Evolutionary conservation across 2,329 filamentous ascomycete genomes (phyloP).

Genomic region (Dactylellina sp.): DNA sequence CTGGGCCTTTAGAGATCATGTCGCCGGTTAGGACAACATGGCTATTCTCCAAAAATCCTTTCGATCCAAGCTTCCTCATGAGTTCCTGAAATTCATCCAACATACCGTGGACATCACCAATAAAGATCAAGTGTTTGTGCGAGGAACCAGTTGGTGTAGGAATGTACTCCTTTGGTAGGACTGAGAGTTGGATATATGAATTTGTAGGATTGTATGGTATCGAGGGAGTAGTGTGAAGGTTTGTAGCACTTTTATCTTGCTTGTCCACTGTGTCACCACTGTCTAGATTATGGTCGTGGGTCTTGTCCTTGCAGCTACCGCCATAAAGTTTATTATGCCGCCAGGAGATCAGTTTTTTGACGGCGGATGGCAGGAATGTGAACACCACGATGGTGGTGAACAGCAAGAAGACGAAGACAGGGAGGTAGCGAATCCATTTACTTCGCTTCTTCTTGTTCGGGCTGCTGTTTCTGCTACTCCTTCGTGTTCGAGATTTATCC

Average conservation of each 20-base stretch:
- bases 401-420: conserved; percentile 27
- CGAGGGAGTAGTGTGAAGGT: conserved; percentile 21
- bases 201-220: conserved; percentile 27
- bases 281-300: background rate
- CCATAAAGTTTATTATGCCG: conserved; percentile 44
- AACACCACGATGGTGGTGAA: conserved; percentile 51
- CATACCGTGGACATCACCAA: conserved; percentile 95
- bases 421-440: conserved; percentile 43
- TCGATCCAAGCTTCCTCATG: conserved; percentile 29
- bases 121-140: conserved; percentile 76
- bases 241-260: conserved; percentile 2
- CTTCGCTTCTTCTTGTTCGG: conserved; percentile 19
- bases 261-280: background rate
- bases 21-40: conserved; percentile 83
- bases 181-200: conserved; percentile 47
- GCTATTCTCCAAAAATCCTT: conserved; percentile 66
- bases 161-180: conserved; percentile 36
- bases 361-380: conserved; percentile 33
- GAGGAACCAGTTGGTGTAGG: conserved; percentile 24
- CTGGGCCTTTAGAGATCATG: conserved; percentile 85
- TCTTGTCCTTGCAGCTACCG: conserved; percentile 42
- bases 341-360: conserved; percentile 48
- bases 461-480: conserved; percentile 5
- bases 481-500: conserved; percentile 6
- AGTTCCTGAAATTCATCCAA: conserved; percentile 48